phyloP scores from a whole-genome alignment of 2,329 filamentous ascomycete genomes.

The Aspergillus costaricaensis region DNA sequence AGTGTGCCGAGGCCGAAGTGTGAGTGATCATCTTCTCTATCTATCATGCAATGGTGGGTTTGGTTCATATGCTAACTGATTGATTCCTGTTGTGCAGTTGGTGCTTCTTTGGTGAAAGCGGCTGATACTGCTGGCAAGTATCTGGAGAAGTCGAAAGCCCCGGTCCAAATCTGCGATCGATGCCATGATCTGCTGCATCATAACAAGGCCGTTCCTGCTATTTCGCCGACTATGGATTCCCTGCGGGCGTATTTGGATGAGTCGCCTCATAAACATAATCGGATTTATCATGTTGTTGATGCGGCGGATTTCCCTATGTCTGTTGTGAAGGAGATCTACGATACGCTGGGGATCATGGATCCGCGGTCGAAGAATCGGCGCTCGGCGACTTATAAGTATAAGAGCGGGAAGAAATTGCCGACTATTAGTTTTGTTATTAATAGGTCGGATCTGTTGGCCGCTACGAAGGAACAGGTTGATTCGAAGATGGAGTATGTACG shows the following conservation, averaged over 20 bases:
- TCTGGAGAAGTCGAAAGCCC: conserved; percentile 21
- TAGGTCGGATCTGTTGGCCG: conserved; percentile 79
- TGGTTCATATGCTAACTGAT: conserved; percentile 5
- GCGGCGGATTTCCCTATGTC: conserved; percentile 97
- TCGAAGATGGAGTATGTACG: conserved; percentile 81
- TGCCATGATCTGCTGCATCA: conserved; percentile 84
- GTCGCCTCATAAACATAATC: conserved; percentile 86
- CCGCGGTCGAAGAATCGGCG: conserved; percentile 80
- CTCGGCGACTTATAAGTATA: conserved; percentile 66
- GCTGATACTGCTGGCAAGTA: conserved; percentile 22
- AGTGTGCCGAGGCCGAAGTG: conserved; percentile 11
- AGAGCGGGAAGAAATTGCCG: conserved; percentile 68
- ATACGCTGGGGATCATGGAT: conserved; percentile 69
- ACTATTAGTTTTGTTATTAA: conserved; percentile 92
- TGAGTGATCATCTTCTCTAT: conserved; percentile 10
- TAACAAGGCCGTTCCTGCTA: conserved; percentile 68
- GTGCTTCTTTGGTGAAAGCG: conserved; percentile 25
- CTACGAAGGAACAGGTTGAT: conserved; percentile 81
- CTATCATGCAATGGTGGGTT: neutral
- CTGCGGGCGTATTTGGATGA: conserved; percentile 83
- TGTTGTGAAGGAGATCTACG: conserved; percentile 73
- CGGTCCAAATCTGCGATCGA: conserved; percentile 68
- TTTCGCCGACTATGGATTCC: conserved; percentile 77
- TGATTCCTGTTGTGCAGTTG: conserved; percentile 14
- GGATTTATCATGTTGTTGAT: conserved; percentile 93